Base-by-base conservation (phyloP, 768 basidiomycete genomes). In the Leccinum sublutescens region DNA sequence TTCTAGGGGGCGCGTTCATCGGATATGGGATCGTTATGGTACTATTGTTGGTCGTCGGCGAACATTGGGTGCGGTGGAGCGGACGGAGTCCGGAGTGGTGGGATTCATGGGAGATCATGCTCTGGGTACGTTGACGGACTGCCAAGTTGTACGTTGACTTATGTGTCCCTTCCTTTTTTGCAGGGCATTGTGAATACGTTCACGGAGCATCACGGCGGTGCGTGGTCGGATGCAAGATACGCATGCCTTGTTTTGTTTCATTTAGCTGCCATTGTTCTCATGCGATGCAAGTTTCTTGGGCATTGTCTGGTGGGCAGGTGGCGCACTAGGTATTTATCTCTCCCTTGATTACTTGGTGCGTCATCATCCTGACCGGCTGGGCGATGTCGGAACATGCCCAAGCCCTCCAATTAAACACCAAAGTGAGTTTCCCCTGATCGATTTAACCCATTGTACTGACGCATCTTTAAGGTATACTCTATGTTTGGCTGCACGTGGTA, bases 171-270 rank as follows among this genome's bases (percentile, higher is more conserved):
- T 40, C 17, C 38, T 17, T 17, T 53, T 56, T 61, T 5, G 2
- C 38, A 65, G 64, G 71, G 57, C 34, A 57, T 65, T 84, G 88
- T 97, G 57, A 96, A 97, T 65, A 95, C 94, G 0, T 95, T 96
- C 70, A 95, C 94, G 1, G 91, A 94, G 68, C 94, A 97, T 69
- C 89, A 85, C 52, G 91, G 91, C 6, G 80, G 79, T 19, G 71
- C 66, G 1, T 96, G 95, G 95, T 89, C 86, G 2, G 88, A 90
- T 95, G 91, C 93, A 95, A 66, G 93, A 96, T 72, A 93, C 92
- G 86, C 92, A 68, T 62, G 89, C 79, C 15, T 6, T 47, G 29
- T 50, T 62, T 45, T 15, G 19, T 45, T 10, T 59, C 10, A 9
- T 27, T 31, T 31, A 10, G 34, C 21, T 48, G 6, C 23, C 19